Evolutionary conservation across 140 eudicot genomes (phyloP), one percentile per base, ranked within the genome.

Genomic region (Cichorium intybus): DNA sequence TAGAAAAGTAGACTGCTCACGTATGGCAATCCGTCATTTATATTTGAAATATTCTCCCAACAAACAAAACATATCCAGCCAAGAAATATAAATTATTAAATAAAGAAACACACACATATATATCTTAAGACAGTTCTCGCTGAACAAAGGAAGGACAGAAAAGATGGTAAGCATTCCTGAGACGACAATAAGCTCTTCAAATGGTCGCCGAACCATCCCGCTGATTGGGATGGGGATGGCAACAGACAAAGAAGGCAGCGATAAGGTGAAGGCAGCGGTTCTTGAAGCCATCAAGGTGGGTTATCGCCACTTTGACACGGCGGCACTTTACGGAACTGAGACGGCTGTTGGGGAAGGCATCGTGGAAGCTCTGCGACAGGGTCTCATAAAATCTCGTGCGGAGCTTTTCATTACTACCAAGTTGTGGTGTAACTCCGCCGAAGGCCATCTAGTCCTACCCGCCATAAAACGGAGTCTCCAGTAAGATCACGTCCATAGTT

Each of bases 231-330:
- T 80, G 57, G 85, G 79, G 4, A 75, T 65, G 1, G 65, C 55
- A 12, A 8, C 69, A 0, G 1, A 2, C 4, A 26, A 12, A 1
- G 56, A 56, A 27, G 21, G 7, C 7, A 10, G 23, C 34, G 53
- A 59, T 3, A 27, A 60, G 35, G 58, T 76, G 37, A 69, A 60
- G 53, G 52, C 53, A 1, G 77, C 75, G 17, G 56, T 81, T 16
- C 4, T 81, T 4, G 68, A 77, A 68, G 78, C 78, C 39, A 73
- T 81, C 14, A 69, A 70, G 55, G 64, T 34, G 1, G 83, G 87
- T 20, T 77, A 77, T 60, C 74, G 75, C 17, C 87, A 81, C 75
- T 77, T 81, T 68, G 86, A 81, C 71, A 81, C 86, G 9, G 82
- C 84, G 1, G 33, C 76, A 6, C 0, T 51, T 9, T 75, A 75